These are phyloP conservation scores for Hordeum marinum DNA, from an alignment of 176 grass and related monocot species.

Conservation along the genomic window DNA sequence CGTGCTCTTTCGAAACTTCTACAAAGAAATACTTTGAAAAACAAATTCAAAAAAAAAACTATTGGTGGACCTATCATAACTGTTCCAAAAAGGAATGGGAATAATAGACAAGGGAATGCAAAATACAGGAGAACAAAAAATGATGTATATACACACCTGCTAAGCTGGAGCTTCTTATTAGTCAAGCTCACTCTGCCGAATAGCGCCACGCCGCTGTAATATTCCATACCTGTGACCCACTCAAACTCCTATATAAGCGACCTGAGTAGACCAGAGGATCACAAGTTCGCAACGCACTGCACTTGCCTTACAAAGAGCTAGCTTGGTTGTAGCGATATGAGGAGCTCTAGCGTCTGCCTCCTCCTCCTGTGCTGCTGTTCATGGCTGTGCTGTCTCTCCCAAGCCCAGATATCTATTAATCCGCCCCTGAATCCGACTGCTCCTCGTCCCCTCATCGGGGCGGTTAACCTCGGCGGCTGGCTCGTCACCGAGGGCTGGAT, in stretches of 20 bases:
- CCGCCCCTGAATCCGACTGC: background rate
- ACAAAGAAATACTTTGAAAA: no score
- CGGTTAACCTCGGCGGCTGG: conserved; percentile 64
- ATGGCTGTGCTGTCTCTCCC: background rate
- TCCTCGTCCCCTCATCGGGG: background rate
- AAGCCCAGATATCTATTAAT: background rate
- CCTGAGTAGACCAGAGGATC: background rate
- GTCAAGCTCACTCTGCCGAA: no score
- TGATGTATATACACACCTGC: no score
- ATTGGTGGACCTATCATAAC: no score
- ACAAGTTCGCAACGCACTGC: background rate
- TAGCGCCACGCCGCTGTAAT: background rate
- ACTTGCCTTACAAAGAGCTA: background rate
- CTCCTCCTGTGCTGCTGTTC: background rate
- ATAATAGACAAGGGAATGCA: no score
- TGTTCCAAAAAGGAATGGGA: no score
- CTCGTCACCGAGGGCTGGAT: conserved; percentile 75
- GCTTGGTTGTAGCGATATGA: background rate
- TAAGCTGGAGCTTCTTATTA: no score
- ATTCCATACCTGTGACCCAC: background rate
- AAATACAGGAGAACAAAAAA: no score
- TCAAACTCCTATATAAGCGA: background rate
- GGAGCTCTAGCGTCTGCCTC: background rate
- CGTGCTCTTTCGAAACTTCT: no score
- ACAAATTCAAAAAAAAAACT: no score